Evolutionary conservation across 2,329 filamentous ascomycete species (phyloP), one percentile per base, ranked within the genome.

Genomic region (Scytalidium sp.): DNA sequence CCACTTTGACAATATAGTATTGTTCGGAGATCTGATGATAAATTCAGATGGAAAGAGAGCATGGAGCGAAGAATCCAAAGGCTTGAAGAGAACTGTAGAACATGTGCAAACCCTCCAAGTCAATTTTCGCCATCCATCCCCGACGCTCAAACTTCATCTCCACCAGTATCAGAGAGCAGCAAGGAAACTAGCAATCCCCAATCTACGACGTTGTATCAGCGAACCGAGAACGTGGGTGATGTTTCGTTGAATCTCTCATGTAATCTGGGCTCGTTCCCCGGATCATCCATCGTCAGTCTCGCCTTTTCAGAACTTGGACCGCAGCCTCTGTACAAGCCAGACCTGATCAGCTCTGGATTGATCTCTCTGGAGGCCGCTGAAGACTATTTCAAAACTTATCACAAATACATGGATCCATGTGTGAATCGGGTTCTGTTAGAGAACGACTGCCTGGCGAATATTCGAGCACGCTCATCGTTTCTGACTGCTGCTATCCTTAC

Each of bases 401-500:
- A 62, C 43, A 57, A 64, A 39, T 53, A 59, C 7, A 57, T 68
- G 11, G 61, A 68, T 47, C 61, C 63, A 41, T 67, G 62, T 48
- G 49, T 65, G 3, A 65, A 68, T 50, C 50, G 60, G 15, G 64
- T 68, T 43, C 51, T 69, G n/a, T 57, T 54, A 39, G 60, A 66
- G 10, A 39, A 43, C 19, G 60, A 61, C 15, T 55, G 60, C 17
- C 56, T 62, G 17, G 45, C 45, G 7, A 53, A 59, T 42, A 58
- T 69, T 2, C 61, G 64, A 9, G 49, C 53, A 25, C 53, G 60
- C 9, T 69, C 66, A 3, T 54, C 66, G 6, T 52, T 68, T 15
- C 54, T 70, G 4, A 59, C 62, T 10, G 59, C 63, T 17, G 66
- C 67, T 1, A 60, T 69, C 8, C 69, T 65, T 46, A 60, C 66